Conservation (phyloP, 768 basidiomycete genomes). For the Mrakia gelida region DNA sequence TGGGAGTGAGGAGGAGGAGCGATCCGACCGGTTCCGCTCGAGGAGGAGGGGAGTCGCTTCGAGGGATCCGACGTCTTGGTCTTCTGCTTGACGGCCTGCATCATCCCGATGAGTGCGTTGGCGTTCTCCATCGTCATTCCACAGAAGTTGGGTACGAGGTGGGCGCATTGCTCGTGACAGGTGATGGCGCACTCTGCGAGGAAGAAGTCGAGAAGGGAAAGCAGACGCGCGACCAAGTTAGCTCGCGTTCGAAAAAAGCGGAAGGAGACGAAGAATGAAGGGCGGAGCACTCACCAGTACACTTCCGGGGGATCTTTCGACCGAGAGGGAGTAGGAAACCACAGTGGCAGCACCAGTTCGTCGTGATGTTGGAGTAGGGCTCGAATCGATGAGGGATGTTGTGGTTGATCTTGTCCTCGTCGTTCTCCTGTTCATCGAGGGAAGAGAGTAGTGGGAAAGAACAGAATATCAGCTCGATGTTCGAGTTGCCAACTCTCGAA, state of each 20-base stretch:
- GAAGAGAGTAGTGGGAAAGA: not conserved
- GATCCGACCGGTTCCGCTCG: constrained; percentile 39
- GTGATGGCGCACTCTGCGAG: constrained; percentile 80
- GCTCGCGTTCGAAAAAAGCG: not conserved
- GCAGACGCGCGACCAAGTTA: not conserved
- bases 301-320: constrained; percentile 91
- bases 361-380: constrained; percentile 90
- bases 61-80: constrained; percentile 33
- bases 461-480: no score
- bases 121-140: constrained; percentile 99
- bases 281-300: constrained; percentile 52
- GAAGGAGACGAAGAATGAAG: no score
- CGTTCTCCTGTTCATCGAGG: constrained; percentile 66
- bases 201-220: not conserved
- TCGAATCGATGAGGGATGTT: constrained; percentile 98
- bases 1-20: constrained; percentile 35
- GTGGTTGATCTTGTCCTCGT: constrained; percentile 98
- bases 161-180: constrained; percentile 94
- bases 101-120: constrained; percentile 81
- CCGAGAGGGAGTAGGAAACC: constrained; percentile 97
- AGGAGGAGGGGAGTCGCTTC: constrained; percentile 13
- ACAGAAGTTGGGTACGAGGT: constrained; percentile 98
- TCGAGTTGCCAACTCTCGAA: no score
- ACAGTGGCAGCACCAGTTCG: constrained; percentile 99
- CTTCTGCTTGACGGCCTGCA: constrained; percentile 70